Evolutionary conservation across 2,329 filamentous ascomycete genomes (phyloP), one percentile per base, ranked within the genome.

Genomic region (Aureobasidium sp.): DNA sequence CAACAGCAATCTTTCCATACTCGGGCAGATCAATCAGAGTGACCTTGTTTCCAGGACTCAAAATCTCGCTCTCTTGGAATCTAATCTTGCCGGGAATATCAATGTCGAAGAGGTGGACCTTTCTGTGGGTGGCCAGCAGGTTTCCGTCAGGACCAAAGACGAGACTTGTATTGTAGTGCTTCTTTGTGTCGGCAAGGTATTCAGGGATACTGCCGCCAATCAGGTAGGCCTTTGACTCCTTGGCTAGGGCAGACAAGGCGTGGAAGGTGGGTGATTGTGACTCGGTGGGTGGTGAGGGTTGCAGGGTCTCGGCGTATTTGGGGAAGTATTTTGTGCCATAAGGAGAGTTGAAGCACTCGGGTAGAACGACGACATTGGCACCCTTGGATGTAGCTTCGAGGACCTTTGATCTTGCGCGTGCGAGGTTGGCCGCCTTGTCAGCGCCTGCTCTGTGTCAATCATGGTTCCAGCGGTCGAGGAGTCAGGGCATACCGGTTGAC

Each of bases 261-360:
- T 95, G 88, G 81, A 87, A 97, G 60, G 89, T 91, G 0, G 92
- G 92, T 5, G 89, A 88, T 69, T 88, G 84, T 49, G 84, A 82
- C 64, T 78, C 73, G 3, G 85, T 78, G 0, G 91, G 90, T 32
- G 91, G 90, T 3, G 85, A 87, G 0, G 91, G 90, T 1, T 84
- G 79, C n/a, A 97, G 85, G 1, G 85, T 87, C 76, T 99, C 94
- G 67, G 94, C 92, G 75, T 97, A 97, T 64, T 86, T 84, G 59
- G 92, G 88, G 77, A 99, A 99, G 80, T 87, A 92, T 71, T 91
- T 82, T 67, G 86, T 91, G 67, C 94, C 94, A 76, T 99, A 99
- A 9, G 94, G 94, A 45, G 90, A 95, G 80, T 99, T 99, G 85
- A 99, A 99, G 81, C 94, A 99, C 79, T 99, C 94, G 39, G 94